Base-by-base conservation (phyloP, 306 rosid species). In the Quercus gilva region DNA sequence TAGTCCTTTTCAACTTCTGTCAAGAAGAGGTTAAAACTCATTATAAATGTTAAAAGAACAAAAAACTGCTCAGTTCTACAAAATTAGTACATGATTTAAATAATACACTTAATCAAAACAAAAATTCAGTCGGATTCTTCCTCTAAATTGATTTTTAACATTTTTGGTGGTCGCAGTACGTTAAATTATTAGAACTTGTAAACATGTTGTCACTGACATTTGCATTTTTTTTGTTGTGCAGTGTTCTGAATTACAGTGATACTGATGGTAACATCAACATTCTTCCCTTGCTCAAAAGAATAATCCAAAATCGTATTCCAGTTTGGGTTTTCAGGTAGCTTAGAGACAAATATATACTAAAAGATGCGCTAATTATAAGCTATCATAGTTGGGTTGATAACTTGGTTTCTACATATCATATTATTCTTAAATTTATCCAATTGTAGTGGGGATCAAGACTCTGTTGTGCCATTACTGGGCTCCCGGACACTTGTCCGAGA, bases 301-400 rank as follows among this genome's bases (percentile, higher is more conserved):
- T 94, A 77, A 82, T 91, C 69, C 80, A 90, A 58, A 89, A 87
- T 70, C 87, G 73, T 33, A 88, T 94, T 71, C 95, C 97, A 60
- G 87, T 94, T 73, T 92, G 93, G 98, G 86, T 94, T 86, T 94
- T 88, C 91, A 94, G 98, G 98, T 92, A 88, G 55, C 73, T 82
- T 69, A 2, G 25, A 73, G 15, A 53, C 79, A 41, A 26, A 15
- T 31, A 21, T 29, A 56, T 15, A 14, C 23, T 23, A 20, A 61
- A 8, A 13, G 58, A 57, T 17, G 35, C 2, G 49, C 43, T 21
- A 12, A 25, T 75, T 51, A 20, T 43, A 65, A 10, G 21, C 31
- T 73, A 23, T 13, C 35, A 61, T 65, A 3, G 61, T 60, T 17
- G 55, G 59, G 71, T 52, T 55, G 31, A 17, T n/a, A 12, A 65